Conservation (phyloP, 371 early-diverging fungal genomes). For the Mucor velutinosus region DNA sequence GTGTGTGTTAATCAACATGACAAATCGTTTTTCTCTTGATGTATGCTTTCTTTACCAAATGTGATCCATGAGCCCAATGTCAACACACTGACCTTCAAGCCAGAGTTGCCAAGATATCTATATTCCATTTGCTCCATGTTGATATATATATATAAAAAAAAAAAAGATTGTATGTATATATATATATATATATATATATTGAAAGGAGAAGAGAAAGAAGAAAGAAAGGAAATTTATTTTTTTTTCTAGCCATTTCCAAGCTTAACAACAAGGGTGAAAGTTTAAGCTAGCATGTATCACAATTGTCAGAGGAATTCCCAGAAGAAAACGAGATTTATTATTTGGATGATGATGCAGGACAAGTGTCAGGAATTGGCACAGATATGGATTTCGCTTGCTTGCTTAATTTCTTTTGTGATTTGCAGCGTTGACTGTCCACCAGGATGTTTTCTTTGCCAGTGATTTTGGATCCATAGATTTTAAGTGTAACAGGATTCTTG, state of each 20-base stretch:
- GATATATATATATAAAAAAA: too few species aligned
- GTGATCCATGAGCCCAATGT: slow-evolving; percentile 60
- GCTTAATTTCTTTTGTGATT: slow-evolving; percentile 1
- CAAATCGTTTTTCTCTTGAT: background rate
- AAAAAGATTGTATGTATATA: background rate
- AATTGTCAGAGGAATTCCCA: background rate
- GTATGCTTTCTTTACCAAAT: slow-evolving; percentile 50
- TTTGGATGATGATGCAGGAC: slow-evolving; percentile 18
- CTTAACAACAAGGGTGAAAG: background rate
- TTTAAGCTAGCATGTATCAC: background rate
- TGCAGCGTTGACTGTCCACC: slow-evolving; percentile 31
- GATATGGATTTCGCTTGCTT: slow-evolving; percentile 17
- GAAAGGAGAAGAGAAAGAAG: slow-evolving; percentile 1
- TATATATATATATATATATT: background rate
- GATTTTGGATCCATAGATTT: slow-evolving; percentile 35
- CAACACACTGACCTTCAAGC: slow-evolving; percentile 72
- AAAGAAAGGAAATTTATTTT: slow-evolving; percentile 5
- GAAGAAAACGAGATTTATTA: background rate
- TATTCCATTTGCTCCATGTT: slow-evolving; percentile 68
- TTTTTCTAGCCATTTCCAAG: background rate
- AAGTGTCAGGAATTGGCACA: slow-evolving; percentile 43
- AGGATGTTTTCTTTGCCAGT: slow-evolving; percentile 42
- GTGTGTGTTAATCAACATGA: background rate
- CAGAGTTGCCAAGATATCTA: slow-evolving; percentile 78
- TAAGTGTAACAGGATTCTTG: slow-evolving; percentile 27